Conservation (phyloP, 805 yeast genomes). For the Clavispora santaluciae region DNA sequence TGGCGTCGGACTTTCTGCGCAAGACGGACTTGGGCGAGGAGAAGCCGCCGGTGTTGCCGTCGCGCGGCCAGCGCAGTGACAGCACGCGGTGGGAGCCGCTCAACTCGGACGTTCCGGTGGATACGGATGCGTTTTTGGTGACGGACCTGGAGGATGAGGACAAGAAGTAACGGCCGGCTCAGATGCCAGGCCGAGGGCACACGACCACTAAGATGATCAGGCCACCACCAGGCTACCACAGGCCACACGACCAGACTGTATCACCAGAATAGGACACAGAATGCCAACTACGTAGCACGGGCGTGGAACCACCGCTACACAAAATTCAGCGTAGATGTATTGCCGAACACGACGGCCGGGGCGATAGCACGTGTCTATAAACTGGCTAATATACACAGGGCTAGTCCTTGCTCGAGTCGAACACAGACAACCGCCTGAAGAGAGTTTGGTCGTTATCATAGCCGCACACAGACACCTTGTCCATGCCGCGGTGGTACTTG, state of each 20-base stretch:
- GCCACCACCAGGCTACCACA: too few species aligned
- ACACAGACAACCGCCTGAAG: slow-evolving; percentile 14
- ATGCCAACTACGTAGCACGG: too few species aligned
- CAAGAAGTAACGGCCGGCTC: slow-evolving; percentile 2
- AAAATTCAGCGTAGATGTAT: too few species aligned
- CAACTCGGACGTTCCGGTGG: slow-evolving; percentile 35
- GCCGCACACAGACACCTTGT: slow-evolving; percentile 16
- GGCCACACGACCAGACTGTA: too few species aligned
- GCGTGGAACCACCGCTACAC: neutral
- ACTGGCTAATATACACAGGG: slow-evolving; percentile 3
- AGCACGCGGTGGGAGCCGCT: slow-evolving; percentile 36
- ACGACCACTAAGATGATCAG: too few species aligned
- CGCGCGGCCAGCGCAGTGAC: slow-evolving; percentile 7
- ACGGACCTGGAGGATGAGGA: slow-evolving; percentile 43
- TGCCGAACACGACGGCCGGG: neutral
- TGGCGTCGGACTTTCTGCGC: slow-evolving; percentile 46
- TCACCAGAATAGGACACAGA: too few species aligned
- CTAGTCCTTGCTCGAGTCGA: slow-evolving; percentile 6
- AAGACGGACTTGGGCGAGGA: slow-evolving; percentile 34
- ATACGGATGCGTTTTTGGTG: slow-evolving; percentile 40
- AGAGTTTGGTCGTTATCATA: slow-evolving; percentile 7
- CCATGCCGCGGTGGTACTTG: slow-evolving; percentile 30
- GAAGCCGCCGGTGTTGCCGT: slow-evolving; percentile 23
- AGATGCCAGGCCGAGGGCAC: neutral
- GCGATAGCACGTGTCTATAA: neutral